Base-by-base conservation (phyloP, 2,329 filamentous ascomycete species). In the Cladophialophora yegresii region DNA sequence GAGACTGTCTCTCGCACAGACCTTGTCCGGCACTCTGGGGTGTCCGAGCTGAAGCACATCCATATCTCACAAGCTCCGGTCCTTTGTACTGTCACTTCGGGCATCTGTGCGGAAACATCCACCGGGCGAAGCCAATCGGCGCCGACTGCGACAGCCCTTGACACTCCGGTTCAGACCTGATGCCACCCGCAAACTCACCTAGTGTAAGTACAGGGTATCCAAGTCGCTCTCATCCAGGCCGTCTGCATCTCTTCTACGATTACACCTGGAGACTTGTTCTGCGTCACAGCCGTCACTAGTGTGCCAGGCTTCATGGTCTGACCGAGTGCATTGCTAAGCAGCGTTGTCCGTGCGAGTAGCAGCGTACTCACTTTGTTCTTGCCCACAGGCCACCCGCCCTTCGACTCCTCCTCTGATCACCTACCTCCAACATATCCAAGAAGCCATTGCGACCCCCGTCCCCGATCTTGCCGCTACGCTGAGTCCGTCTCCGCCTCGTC, bases 401-500 rank as follows among this genome's bases (percentile, higher is more conserved):
- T 62, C 66, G 28, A 69, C 67, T 13, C 69, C 68, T 67, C 62
- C 66, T 40, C 47, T 73, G 32, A 73, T 65, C 61, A 73, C 75
- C 26, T 83, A 84, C 69, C 76, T 82, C 47, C 81, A 80, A 59
- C 78, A 79, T 62, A 75, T 81, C 64, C 78, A 76, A 69, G 63
- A 65, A 57, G 74, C 77, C 61, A 75, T 83, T 64, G 76, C 81
- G 69, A 81, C 78, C 69, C 79, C 83, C 54, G 79, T 82, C 47
- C 77, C 81, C 61, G 80, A 83, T 70, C 77, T 84, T 63, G 80
- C 83, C 57, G 74, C 80, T 45, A 83, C 82, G 47, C 76, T 83
- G 50, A 79, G 54, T 26, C 55, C 60, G n/a, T 54, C 45, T 32
- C 23, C 54, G 13, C 47, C 56, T n/a, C 54, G 58, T 28, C 22